Conservation (phyloP, 768 basidiomycete species). For the Leccinum rimulosum region DNA sequence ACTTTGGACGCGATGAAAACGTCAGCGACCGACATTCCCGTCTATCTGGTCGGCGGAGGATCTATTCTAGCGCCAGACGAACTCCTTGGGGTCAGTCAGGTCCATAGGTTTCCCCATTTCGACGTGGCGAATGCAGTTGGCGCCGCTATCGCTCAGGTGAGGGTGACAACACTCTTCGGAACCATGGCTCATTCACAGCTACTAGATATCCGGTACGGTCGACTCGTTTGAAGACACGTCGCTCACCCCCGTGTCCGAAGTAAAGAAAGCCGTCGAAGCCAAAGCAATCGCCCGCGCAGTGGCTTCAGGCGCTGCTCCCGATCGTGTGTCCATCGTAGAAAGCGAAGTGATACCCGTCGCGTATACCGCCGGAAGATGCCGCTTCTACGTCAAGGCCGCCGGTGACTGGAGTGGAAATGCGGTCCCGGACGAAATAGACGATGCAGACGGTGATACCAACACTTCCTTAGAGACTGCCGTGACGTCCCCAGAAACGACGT, state of each 20-base stretch:
- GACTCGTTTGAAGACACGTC: slow-evolving; percentile 45
- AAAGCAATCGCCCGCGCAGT: slow-evolving; percentile 45
- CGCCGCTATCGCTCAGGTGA: slow-evolving; percentile 43
- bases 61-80: slow-evolving; percentile 53
- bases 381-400: slow-evolving; percentile 58
- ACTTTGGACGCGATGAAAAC: slow-evolving; percentile 67
- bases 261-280: slow-evolving; percentile 34
- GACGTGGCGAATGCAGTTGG: slow-evolving; percentile 65
- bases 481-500: not conserved
- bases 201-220: slow-evolving; percentile 44
- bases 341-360: slow-evolving; percentile 49
- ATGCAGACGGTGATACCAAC: slow-evolving; percentile 1
- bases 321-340: slow-evolving; percentile 51
- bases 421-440: slow-evolving; percentile 22
- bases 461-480: slow-evolving; percentile 5
- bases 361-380: slow-evolving; percentile 33
- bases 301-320: slow-evolving; percentile 42
- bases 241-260: slow-evolving; percentile 30
- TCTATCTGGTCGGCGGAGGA: slow-evolving; percentile 66
- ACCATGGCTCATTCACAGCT: slow-evolving; percentile 10
- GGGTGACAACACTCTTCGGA: not conserved
- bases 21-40: slow-evolving; percentile 50
- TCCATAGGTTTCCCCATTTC: slow-evolving; percentile 48
- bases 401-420: slow-evolving; percentile 43
- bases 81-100: slow-evolving; percentile 50